Conservation (phyloP, 805 yeast genomes). For the Barnettozyma wickerhamii region DNA sequence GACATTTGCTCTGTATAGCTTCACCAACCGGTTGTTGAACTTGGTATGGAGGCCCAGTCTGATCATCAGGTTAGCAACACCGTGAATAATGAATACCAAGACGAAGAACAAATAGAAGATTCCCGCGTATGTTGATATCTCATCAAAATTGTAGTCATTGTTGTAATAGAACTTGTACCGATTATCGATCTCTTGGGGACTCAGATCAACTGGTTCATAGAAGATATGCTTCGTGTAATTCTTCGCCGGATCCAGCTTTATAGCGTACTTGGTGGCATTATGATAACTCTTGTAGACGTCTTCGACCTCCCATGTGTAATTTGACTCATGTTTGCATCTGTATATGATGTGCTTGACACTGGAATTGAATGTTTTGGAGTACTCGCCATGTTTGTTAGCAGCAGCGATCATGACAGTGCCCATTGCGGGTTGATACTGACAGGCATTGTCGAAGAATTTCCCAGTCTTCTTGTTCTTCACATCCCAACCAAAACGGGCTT, state of each 20-base stretch:
- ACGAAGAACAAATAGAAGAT: conserved; percentile 36
- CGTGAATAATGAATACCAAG: conserved; percentile 33
- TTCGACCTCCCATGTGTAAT: not conserved
- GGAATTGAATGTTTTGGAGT: conserved; percentile 13
- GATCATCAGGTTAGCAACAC: conserved; percentile 29
- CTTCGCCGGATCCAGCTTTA: conserved; percentile 4
- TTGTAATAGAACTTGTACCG: conserved; percentile 5
- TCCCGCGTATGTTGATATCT: conserved; percentile 22
- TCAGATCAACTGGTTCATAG: conserved; percentile 13
- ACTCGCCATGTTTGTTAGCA: conserved; percentile 9
- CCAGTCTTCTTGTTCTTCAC: not conserved
- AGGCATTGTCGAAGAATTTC: conserved; percentile 3
- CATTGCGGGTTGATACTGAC: conserved; percentile 15
- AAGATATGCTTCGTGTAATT: conserved; percentile 8
- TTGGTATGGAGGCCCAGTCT: conserved; percentile 17
- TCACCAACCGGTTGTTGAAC: conserved; percentile 12
- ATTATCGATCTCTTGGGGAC: not conserved
- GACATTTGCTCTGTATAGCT: conserved; percentile 17
- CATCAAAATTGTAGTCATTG: conserved; percentile 18
- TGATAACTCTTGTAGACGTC: conserved; percentile 25
- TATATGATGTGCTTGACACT: not conserved
- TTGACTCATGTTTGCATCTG: conserved; percentile 8
- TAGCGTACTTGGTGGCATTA: conserved; percentile 27
- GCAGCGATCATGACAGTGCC: conserved; percentile 11
- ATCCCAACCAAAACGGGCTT: not conserved